Base-by-base conservation (phyloP, 208 protist genomes). In the Crithidia brevicula region DNA sequence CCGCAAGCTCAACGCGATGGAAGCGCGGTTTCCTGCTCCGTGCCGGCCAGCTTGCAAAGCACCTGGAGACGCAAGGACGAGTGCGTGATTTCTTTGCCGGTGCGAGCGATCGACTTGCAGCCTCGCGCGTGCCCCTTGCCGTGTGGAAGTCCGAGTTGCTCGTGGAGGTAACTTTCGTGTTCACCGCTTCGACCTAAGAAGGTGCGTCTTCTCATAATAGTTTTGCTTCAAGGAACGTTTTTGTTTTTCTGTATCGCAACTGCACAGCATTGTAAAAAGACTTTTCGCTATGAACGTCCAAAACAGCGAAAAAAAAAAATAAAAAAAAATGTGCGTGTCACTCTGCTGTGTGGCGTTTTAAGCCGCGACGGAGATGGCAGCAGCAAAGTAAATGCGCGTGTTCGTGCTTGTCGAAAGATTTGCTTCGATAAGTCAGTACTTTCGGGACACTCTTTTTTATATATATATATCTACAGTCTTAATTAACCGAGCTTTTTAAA, bases 71-170 rank as follows among this genome's bases (percentile, higher is more conserved):
- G 23, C 70, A 65, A 56, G 47, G n/a, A 1, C 38, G 40, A 3
- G 62, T 62, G 50, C 62, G 62, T 4, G 45, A 45, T 18, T 76
- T 76, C 46, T 76, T 76, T 40, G 47, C 23, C 9, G 47, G 46
- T 6, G 63, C 62, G 1, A 45, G 45, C 30, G 62, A 69, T 18
- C 47, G 62, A 10, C 70, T 76, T 3, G 33, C 34, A 13, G 36
- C 56, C 10, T 38, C 51, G 33, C 53, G 18, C 7, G 28, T 3
- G 5, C 30, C 56, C 20, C 36, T 43, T 50, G 22, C 30, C 3
- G 45, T 43, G 28, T 76, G 70, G 70, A 76, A 76, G 57, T n/a
- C n/a, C 1, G 70, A 70, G 45, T 28, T 76, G 31, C 42, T 76
- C 13, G 59, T 43, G 0, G 73, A 62, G 20, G 67, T 53, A 7